These are phyloP conservation scores for Naganishia vaughanmartiniae DNA, from an alignment of 768 basidiomycete genomes.

Conservation along the genomic window DNA sequence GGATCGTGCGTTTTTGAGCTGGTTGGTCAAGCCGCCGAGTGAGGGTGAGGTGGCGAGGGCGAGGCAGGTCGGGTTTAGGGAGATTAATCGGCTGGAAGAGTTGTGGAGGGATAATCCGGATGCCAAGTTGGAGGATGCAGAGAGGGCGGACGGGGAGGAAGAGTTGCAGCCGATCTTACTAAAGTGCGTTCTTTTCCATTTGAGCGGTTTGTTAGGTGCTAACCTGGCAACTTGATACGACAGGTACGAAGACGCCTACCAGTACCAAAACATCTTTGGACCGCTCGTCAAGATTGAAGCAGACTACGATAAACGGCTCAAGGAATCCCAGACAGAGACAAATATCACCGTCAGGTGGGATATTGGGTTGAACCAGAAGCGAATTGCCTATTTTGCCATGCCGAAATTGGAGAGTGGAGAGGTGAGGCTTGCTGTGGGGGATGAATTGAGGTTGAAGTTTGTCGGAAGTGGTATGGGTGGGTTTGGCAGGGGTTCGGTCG, in stretches of 20 bases:
- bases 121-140: slow-evolving; percentile 92
- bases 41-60: slow-evolving; percentile 95
- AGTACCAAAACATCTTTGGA: slow-evolving; percentile 99
- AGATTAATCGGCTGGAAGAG: slow-evolving; percentile 96
- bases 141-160: slow-evolving; percentile 95
- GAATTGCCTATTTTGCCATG: slow-evolving; percentile 95
- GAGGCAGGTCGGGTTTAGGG: slow-evolving; percentile 91
- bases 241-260: slow-evolving; percentile 94
- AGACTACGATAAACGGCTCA: slow-evolving; percentile 95
- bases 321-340: slow-evolving; percentile 97
- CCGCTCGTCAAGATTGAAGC: slow-evolving; percentile 99
- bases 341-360: slow-evolving; percentile 97
- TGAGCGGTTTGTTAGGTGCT: not conserved
- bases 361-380: slow-evolving; percentile 94
- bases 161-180: slow-evolving; percentile 88
- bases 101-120: slow-evolving; percentile 94
- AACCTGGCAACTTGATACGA: not conserved
- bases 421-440: slow-evolving; percentile 92
- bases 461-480: slow-evolving; percentile 48
- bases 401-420: slow-evolving; percentile 98
- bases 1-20: slow-evolving; percentile 96
- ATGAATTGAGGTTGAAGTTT: slow-evolving; percentile 87
- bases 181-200: slow-evolving; percentile 52
- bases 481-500: slow-evolving; percentile 55
- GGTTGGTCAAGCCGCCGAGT: slow-evolving; percentile 95